Conservation (phyloP, 1,284 basidiomycete genomes). For the Peniophora sp. region DNA sequence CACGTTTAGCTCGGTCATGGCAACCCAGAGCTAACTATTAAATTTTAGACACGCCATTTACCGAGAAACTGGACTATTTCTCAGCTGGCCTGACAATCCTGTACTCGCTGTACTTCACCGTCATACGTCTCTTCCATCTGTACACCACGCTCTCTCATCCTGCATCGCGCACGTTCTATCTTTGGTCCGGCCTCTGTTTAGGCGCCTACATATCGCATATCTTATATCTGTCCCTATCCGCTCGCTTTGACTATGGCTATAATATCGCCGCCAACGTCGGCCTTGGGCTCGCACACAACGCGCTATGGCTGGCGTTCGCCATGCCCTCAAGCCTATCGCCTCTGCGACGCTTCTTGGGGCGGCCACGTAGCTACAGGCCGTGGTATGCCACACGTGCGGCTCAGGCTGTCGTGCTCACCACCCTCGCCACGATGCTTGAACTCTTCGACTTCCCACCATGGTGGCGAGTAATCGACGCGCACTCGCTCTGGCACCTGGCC, state of each 20-base stretch:
- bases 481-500: constrained; percentile 89
- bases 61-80: constrained; percentile 94
- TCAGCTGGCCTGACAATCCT: constrained; percentile 82
- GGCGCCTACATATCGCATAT: constrained; percentile 60
- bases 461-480: constrained; percentile 78
- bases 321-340: constrained; percentile 43
- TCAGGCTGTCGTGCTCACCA: constrained; percentile 64
- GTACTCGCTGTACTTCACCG: constrained; percentile 67
- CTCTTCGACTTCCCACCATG: constrained; percentile 89
- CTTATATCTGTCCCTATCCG: constrained; percentile 69
- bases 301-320: constrained; percentile 79
- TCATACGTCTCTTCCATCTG: constrained; percentile 73
- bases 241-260: constrained; percentile 91
- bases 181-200: constrained; percentile 40
- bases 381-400: constrained; percentile 46
- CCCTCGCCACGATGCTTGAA: constrained; percentile 76
- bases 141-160: constrained; percentile 36
- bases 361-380: constrained; percentile 46
- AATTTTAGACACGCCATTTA: constrained; percentile 64
- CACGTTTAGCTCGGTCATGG: background rate
- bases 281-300: constrained; percentile 74
- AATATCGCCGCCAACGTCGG: constrained; percentile 85
- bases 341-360: constrained; percentile 46
- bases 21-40: background rate
- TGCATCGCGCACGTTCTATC: constrained; percentile 7